Evolutionary conservation across 2,329 filamentous ascomycete species (phyloP), one percentile per base, ranked within the genome.

Genomic region (Tolypocladium inflatum): DNA sequence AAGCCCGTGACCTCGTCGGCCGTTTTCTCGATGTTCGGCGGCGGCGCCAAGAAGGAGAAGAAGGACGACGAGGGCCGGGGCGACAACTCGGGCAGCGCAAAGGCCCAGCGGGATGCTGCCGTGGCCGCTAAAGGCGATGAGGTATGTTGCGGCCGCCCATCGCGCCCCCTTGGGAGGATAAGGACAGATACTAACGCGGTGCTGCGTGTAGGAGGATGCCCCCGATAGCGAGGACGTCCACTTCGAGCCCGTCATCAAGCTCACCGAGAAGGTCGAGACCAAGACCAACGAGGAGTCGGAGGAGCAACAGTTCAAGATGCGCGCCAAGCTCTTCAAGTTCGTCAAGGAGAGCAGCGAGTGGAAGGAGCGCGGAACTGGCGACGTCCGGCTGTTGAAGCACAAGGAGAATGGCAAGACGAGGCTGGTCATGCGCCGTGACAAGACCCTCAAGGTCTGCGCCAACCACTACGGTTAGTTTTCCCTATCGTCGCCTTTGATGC

Each of bases 391-490:
- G 76, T 82, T 99, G 73, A 97, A 97, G 87, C 94, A 99, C 83
- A 94, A 91, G 84, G 92, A 97, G 81, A 97, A 96, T 75, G 86
- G 89, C 78, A 97, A 97, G 88, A 96, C 92, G 60, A 87, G 94
- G 68, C 81, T 99, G 69, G 94, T 99, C 67, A 99, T 99, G 94
- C 89, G 94, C 75, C 86, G 94, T 74, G 94, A 99, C 82, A 97
- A 97, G 90, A 99, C 94, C 61, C 86, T 97, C 80, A 99, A 99
- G 85, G 94, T 99, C 78, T 99, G 94, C 87, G 94, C 94, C 73
- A 99, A 99, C 83, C 94, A 99, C 84, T 99, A 99, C 79, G 88
- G 92, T 96, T 87, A 70, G 89, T 79, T 21, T 42, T 19, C 15
- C 30, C 53, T 37, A 48, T 33, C n/a, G 19, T n/a, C 11, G 30